These are phyloP conservation scores for Tolypocladium endophyticum DNA, from an alignment of 2,329 filamentous ascomycete genomes.

Conservation along the genomic window DNA sequence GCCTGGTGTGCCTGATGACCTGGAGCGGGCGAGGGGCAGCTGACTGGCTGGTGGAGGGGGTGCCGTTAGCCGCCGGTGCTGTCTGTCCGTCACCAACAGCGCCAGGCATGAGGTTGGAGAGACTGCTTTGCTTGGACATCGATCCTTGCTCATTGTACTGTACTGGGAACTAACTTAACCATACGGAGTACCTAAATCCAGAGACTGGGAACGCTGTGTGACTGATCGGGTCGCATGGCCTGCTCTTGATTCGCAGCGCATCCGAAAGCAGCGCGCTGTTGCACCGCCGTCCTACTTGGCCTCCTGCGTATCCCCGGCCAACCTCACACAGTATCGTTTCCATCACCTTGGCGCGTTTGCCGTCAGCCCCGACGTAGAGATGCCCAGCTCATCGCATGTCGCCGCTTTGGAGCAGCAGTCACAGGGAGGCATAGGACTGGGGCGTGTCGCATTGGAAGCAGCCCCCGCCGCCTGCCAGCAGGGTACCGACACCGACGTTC, in stretches of 20 bases:
- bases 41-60: conserved; percentile 12
- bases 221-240: neutral
- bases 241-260: neutral
- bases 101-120: neutral
- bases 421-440: neutral
- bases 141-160: neutral
- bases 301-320: neutral
- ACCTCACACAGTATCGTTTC: neutral
- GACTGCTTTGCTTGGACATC: neutral
- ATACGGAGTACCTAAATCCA: neutral
- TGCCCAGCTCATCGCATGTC: neutral
- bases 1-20: conserved; percentile 13
- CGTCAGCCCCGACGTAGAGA: too few species aligned
- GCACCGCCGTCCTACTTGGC: neutral
- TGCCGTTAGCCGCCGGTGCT: neutral
- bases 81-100: neutral
- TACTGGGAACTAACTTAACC: neutral
- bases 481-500: neutral
- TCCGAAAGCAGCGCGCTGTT: neutral
- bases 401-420: neutral
- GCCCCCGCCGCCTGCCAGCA: neutral
- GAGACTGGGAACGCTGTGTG: neutral
- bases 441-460: neutral
- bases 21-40: conserved; percentile 7
- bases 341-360: neutral